Evolutionary conservation across 805 yeast species (phyloP), one percentile per base, ranked within the genome.

Genomic region (Ogataea kodamae): DNA sequence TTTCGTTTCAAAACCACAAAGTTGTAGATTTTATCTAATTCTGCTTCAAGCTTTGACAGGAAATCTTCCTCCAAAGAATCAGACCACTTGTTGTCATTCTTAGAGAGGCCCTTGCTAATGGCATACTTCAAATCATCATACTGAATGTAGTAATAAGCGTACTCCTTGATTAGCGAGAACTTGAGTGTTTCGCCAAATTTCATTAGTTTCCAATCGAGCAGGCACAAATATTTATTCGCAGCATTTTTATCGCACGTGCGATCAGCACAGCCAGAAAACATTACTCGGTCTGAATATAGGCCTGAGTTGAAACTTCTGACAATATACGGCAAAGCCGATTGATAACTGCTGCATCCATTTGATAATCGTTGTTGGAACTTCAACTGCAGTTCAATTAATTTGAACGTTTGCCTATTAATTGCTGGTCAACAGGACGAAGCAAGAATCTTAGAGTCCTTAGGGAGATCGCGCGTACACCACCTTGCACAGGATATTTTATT

Each of bases 171-270:
- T 44, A 90, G 78, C 35, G 96, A 84, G 48, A 84, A 80, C 57
- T 86, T 79, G 50, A 90, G 72, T 53, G 87, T 95, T 60, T 89
- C 96, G 19, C 98, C 98, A 54, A 92, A 92, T 72, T 89, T 90
- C 97, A 92, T 92, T 11, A 17, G 22, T 23, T 23, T 21, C 13
- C 27, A 27, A 33, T 23, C 14, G 21, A 22, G 33, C 33, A 30
- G 33, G 22, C 33, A 30, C 35, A 28, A 28, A 21, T 22, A 25
- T 20, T 19, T n/a, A n/a, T n/a, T n/a, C n/a, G n/a, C 17, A 22
- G 9, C 22, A 16, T 22, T 16, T 18, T 27, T 19, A 17, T 15
- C 16, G 23, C 28, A 25, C 39, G 35, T 35, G 35, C 31, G 22
- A 17, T 15, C 12, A n/a, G 30, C 35, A 35, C 37, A 33, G 37